Evolutionary conservation across 371 early-diverging fungal species (phyloP).

Genomic region (Amoeboradix gromovi): DNA sequence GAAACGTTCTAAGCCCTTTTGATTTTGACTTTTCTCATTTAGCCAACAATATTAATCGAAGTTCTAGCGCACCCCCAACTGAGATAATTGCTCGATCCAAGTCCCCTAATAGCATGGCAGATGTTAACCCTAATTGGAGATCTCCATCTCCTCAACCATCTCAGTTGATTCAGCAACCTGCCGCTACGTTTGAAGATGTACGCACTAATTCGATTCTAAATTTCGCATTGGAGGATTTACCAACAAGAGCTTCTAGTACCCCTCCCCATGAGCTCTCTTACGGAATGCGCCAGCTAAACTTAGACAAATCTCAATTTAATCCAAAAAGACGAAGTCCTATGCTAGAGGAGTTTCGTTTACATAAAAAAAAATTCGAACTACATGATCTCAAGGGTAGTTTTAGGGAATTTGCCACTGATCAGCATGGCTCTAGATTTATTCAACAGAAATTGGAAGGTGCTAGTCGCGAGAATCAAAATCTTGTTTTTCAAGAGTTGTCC

Average conservation of each 20-base stretch:
- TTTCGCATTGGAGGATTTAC: neutral
- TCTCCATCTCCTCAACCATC: neutral
- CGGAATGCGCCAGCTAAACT: neutral
- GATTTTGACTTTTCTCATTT: neutral
- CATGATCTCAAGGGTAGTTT: conserved; percentile 66
- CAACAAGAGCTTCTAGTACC: neutral
- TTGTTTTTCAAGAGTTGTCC: conserved; percentile 83
- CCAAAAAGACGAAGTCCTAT: neutral
- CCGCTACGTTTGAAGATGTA: neutral
- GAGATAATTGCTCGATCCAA: neutral
- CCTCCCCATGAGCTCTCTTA: neutral
- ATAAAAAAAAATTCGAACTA: conserved; percentile 5
- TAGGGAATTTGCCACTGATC: conserved; percentile 93
- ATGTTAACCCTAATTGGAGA: neutral
- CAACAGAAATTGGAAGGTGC: conserved; percentile 93
- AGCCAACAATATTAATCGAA: neutral
- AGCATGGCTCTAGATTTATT: conserved; percentile 96
- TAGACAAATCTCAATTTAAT: neutral
- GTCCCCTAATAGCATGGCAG: neutral
- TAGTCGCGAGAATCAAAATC: conserved; percentile 62
- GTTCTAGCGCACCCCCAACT: neutral
- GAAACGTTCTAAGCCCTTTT: neutral
- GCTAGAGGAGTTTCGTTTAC: neutral
- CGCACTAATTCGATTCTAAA: neutral
- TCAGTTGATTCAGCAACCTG: neutral